Evolutionary conservation across 257 asterid species (phyloP).

Genomic region (Henckelia pumila): DNA sequence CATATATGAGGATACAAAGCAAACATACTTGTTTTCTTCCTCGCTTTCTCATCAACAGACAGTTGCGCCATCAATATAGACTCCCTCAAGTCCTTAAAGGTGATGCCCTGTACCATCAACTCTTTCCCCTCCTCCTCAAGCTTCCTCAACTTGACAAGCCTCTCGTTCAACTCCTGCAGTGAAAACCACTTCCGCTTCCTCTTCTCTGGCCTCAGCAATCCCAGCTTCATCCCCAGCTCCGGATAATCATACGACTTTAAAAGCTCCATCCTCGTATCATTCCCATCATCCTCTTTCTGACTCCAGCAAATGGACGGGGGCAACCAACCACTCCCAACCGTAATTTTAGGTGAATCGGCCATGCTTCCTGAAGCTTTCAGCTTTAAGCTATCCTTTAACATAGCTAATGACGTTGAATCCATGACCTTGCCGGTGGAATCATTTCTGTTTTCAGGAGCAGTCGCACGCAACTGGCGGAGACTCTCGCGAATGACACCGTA

Average conservation of each 20-base stretch:
- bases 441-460: conserved; percentile 3
- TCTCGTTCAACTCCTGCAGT: conserved; percentile 58
- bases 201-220: conserved; percentile 58
- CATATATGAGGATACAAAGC: neutral
- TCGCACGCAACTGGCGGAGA: conserved; percentile 2
- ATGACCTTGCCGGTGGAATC: neutral
- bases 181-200: conserved; percentile 61
- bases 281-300: conserved; percentile 22
- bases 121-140: conserved; percentile 31
- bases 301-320: conserved; percentile 4
- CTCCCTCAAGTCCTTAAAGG: conserved; percentile 1
- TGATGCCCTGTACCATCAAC: neutral
- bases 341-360: neutral
- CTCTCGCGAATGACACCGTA: conserved; percentile 24
- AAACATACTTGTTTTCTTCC: conserved; percentile 25
- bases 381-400: conserved; percentile 13
- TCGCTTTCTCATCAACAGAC: neutral
- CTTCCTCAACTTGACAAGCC: conserved; percentile 48
- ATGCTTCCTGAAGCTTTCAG: neutral
- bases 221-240: conserved; percentile 63
- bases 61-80: conserved; percentile 1
- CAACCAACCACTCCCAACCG: conserved; percentile 22
- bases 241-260: conserved; percentile 20
- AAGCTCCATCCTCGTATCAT: conserved; percentile 10
- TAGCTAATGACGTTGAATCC: conserved; percentile 12